Evolutionary conservation across 345 rosid species (phyloP).

Genomic region (Moringa oleifera): DNA sequence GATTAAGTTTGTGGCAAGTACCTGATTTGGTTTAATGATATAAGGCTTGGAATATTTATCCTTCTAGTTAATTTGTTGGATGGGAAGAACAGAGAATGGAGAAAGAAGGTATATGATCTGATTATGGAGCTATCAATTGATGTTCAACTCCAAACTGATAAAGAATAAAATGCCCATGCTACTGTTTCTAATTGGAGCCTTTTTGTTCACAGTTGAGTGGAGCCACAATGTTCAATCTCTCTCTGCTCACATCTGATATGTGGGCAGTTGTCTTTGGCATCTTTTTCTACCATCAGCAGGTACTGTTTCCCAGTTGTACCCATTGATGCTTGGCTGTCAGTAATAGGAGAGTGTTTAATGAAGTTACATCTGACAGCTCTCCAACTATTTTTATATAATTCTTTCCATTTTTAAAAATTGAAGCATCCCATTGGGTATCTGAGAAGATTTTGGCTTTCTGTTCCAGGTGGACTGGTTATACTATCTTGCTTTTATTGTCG

Average conservation of each 20-base stretch:
- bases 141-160: too few species aligned
- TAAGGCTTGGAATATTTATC: too few species aligned
- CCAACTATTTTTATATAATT: neutral
- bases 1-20: too few species aligned
- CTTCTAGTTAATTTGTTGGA: too few species aligned
- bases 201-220: constrained; percentile 40
- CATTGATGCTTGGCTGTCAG: neutral
- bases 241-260: constrained; percentile 52
- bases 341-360: neutral
- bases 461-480: constrained; percentile 61
- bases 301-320: constrained; percentile 9
- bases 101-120: neutral
- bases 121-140: neutral
- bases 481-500: constrained; percentile 37
- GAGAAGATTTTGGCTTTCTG: neutral
- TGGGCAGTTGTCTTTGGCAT: constrained; percentile 54
- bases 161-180: neutral
- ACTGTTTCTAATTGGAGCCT: neutral
- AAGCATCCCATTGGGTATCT: neutral
- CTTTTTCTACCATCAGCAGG: constrained; percentile 46
- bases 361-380: neutral
- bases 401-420: neutral
- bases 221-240: constrained; percentile 55
- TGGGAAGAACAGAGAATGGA: neutral
- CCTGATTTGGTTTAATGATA: too few species aligned